These are phyloP conservation scores for Luzula sylvatica DNA, from an alignment of 176 grass and related monocot species.

Conservation along the genomic window DNA sequence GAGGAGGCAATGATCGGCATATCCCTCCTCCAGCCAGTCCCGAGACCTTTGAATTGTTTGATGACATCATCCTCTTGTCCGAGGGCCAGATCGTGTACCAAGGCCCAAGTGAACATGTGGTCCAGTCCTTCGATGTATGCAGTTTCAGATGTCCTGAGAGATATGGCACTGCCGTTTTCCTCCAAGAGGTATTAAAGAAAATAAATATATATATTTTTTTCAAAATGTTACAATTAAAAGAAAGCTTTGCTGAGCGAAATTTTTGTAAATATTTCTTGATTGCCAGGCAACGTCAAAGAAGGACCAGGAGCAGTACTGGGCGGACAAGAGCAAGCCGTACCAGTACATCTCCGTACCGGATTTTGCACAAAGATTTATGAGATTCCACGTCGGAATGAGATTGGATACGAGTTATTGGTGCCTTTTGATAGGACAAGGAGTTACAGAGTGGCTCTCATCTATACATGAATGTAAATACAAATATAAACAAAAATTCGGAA, in stretches of 20 bases:
- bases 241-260: too few species aligned
- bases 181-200: constrained; percentile 62
- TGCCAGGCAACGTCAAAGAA: constrained; percentile 87
- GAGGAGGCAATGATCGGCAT: constrained; percentile 95
- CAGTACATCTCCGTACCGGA: constrained; percentile 72
- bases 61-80: constrained; percentile 87
- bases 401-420: constrained; percentile 68
- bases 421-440: constrained; percentile 56
- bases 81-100: constrained; percentile 99
- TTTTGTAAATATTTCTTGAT: not conserved
- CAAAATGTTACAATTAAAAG: too few species aligned
- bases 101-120: constrained; percentile 61
- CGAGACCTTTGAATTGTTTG: constrained; percentile 84
- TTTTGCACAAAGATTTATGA: constrained; percentile 50
- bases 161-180: constrained; percentile 95
- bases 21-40: constrained; percentile 96
- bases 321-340: constrained; percentile 52
- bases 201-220: not conserved
- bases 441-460: constrained; percentile 80
- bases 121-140: constrained; percentile 68
- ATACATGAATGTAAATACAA: too few species aligned
- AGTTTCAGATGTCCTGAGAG: constrained; percentile 75
- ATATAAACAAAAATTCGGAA: too few species aligned
- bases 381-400: constrained; percentile 69
- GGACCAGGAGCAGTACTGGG: constrained; percentile 98